A percentile compares a stretch with the other conserved stretches of the same genome.
Evolutionary conservation across 768 basidiomycete genomes (phyloP).

Genomic region (Pleurotus sapidus): DNA sequence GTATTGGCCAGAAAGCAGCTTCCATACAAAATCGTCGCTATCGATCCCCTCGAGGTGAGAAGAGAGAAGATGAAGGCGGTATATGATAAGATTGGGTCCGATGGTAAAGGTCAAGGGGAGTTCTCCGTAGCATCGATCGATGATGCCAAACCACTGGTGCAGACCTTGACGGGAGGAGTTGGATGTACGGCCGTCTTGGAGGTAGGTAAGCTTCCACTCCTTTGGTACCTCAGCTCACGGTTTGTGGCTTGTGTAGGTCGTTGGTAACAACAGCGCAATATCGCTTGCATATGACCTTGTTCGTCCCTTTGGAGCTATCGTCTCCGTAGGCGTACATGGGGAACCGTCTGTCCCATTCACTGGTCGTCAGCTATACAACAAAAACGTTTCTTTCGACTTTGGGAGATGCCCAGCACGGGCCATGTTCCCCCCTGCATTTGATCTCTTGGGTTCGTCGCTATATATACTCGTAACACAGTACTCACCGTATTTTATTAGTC

Average conservation of each 20-base stretch:
- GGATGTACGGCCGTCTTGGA: constrained; percentile 70
- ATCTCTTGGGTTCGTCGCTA: constrained; percentile 45
- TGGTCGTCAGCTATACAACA: constrained; percentile 60
- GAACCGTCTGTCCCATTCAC: constrained; percentile 52
- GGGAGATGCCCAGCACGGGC: constrained; percentile 80
- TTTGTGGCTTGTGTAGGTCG: constrained; percentile 41
- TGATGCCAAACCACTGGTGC: constrained; percentile 46
- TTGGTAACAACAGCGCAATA: constrained; percentile 65
- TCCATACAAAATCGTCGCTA: constrained; percentile 55
- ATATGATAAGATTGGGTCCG: constrained; percentile 44
- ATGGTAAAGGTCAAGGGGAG: constrained; percentile 42
- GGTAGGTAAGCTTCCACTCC: constrained; percentile 30
- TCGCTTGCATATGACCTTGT: constrained; percentile 68
- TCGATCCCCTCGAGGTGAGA: constrained; percentile 58
- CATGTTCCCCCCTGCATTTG: constrained; percentile 71
- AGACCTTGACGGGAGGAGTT: constrained; percentile 50
- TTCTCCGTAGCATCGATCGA: constrained; percentile 51
- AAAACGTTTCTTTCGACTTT: constrained; percentile 78
- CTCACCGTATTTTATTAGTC: constrained; percentile 25
- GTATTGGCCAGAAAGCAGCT: constrained; percentile 42
- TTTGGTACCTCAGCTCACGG: not conserved
- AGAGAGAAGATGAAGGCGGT: constrained; percentile 60
- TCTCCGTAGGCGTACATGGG: constrained; percentile 73
- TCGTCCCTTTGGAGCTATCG: constrained; percentile 71
- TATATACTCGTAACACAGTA: not conserved